Evolutionary conservation across 495 filamentous ascomycete genomes (phyloP), one percentile per base, ranked within the genome.

Genomic region (Pyronema omphalodes): DNA sequence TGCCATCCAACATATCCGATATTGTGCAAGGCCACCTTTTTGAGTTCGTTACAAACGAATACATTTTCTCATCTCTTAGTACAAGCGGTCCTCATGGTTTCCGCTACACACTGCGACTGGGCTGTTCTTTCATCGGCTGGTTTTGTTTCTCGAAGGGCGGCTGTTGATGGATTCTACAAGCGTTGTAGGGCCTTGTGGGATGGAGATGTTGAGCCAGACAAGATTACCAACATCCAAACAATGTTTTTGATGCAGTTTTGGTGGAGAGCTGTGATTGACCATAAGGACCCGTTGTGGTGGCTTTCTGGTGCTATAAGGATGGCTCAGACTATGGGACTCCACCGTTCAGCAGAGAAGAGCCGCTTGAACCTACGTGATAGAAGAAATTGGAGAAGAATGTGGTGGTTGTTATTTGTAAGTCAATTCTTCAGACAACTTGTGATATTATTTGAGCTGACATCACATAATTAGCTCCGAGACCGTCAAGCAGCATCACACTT

Each of bases 221-320:
- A 51, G 40, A 48, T 58, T 17, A 57, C 40, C 14, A 44, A 36
- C 17, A 56, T 58, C 19, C 57, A 58, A 35, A 52, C 29, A 9
- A 58, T 58, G 57, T 56, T 58, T 34, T 41, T 56, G 37, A 37
- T 58, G 54, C 54, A 57, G 34, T 58, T 57, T 33, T 58, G 57
- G 57, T 58, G 57, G 57, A 9, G 57, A 18, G 46, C 53, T 11
- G 51, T 52, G 33, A 52, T 39, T 3, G 57, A 58, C 33, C 53
- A 57, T 18, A 56, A 52, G 46, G 57, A 58, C 23, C 54, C 55
- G 33, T 18, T 52, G 37, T 58, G 53, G 46, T 58, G 57, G 57
- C 37, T 58, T 12, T 57, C 46, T 6, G 57, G 57, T 7, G 57
- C 57, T 7, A 51, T 57, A 9, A 18, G 57, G 7, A 18, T 56